A percentile compares a stretch with the other conserved stretches of the same genome.
These are phyloP conservation scores for Rhodotorula graminis DNA, from an alignment of 768 basidiomycete species.

Conservation along the genomic window DNA sequence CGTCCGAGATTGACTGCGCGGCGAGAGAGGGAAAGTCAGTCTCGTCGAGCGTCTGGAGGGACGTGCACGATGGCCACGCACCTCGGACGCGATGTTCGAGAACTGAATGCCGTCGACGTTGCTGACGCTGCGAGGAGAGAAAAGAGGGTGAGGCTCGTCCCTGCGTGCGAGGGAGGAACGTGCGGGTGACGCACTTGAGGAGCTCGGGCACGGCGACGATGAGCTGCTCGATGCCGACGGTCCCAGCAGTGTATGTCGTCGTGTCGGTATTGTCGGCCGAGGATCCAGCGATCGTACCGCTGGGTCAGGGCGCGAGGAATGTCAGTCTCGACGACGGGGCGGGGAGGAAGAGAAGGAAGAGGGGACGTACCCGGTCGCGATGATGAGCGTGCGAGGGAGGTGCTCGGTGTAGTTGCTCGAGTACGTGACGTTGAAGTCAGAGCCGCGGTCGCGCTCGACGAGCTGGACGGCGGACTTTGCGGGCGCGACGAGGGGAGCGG, in stretches of 20 bases:
- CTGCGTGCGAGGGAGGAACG: no score
- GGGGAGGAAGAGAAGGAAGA: background rate
- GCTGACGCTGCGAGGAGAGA: constrained; percentile 7
- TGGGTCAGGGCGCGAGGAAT: background rate
- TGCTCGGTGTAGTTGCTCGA: background rate
- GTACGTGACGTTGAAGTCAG: constrained; percentile 26
- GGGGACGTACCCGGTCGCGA: constrained; percentile 17
- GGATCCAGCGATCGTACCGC: constrained; percentile 3
- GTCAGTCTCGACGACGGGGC: background rate
- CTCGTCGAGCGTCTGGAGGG: no score
- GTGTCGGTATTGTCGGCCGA: background rate
- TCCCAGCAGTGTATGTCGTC: constrained; percentile 1
- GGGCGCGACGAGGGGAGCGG: no score
- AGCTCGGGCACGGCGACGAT: background rate
- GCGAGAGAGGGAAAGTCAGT: background rate
- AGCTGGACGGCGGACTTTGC: no score
- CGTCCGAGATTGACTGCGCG: constrained; percentile 17
- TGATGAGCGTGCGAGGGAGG: constrained; percentile 23
- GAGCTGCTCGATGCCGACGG: background rate
- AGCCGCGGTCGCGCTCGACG: no score
- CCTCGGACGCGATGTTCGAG: constrained; percentile 32
- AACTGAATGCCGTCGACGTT: constrained; percentile 38
- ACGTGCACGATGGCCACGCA: background rate
- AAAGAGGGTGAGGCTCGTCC: no score
- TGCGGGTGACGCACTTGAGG: no score